A percentile compares a stretch with the other conserved stretches of the same genome.
Evolutionary conservation across 352 stramenopile species (phyloP).

Genomic region (Phytophthora pluvialis): DNA sequence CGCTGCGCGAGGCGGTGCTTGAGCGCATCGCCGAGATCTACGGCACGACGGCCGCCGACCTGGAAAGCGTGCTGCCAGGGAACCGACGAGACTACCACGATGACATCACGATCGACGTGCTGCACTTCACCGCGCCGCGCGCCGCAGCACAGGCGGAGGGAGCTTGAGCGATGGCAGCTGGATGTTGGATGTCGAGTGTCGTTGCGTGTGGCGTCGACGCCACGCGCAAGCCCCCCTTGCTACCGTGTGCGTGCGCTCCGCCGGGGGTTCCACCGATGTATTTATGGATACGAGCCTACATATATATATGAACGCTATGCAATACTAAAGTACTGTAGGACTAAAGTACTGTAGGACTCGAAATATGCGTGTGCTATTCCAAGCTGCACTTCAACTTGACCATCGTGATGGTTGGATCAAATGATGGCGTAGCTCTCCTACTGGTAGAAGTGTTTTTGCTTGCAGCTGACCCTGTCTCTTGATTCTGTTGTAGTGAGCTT

Average conservation of each 20-base stretch:
- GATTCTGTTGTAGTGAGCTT: neutral
- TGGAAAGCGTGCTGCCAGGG: conserved; percentile 61
- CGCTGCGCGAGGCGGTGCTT: conserved; percentile 53
- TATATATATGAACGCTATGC: conserved; percentile 1
- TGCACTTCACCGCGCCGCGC: conserved; percentile 58
- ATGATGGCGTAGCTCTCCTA: neutral
- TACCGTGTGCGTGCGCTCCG: neutral
- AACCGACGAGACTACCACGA: conserved; percentile 74
- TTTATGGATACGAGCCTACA: conserved; percentile 28
- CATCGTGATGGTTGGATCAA: neutral
- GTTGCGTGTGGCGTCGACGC: neutral
- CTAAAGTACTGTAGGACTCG: conserved; percentile 16
- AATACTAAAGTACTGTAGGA: conserved; percentile 24
- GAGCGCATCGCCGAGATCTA: conserved; percentile 66
- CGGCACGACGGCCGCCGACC: conserved; percentile 47
- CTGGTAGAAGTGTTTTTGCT: neutral
- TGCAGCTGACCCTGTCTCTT: neutral
- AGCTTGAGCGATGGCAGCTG: conserved; percentile 16
- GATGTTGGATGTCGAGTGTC: conserved; percentile 24
- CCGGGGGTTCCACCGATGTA: conserved; percentile 12
- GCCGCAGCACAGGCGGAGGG: conserved; percentile 20
- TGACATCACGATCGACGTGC: conserved; percentile 76
- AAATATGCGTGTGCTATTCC: neutral
- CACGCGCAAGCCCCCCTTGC: neutral
- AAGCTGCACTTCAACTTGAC: conserved; percentile 5